Conservation (phyloP, 148 eudicot species). For the Cornus controversa region DNA sequence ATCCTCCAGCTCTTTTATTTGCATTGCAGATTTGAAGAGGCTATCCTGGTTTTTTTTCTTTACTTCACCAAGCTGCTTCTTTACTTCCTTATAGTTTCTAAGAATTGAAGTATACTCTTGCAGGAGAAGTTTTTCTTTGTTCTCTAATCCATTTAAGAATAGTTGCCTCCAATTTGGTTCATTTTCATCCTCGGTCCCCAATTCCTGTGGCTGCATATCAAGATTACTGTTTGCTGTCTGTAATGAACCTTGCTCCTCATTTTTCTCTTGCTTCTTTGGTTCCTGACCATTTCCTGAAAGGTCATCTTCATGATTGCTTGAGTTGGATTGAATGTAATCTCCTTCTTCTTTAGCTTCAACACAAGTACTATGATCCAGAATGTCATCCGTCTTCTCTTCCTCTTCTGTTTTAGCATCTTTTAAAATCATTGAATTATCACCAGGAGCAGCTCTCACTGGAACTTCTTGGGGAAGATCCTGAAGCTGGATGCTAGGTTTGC, state of each 20-base stretch:
- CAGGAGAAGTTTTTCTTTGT: constrained; percentile 62
- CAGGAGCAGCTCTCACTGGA: background rate
- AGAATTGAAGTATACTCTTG: constrained; percentile 61
- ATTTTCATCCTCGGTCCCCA: constrained; percentile 30
- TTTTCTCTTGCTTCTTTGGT: constrained; percentile 33
- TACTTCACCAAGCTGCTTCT: constrained; percentile 54
- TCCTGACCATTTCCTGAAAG: constrained; percentile 11
- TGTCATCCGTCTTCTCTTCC: constrained; percentile 16
- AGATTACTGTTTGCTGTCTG: constrained; percentile 3
- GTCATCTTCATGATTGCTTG: background rate
- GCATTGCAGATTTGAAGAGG: constrained; percentile 45
- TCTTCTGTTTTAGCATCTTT: constrained; percentile 20
- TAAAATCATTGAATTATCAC: constrained; percentile 8
- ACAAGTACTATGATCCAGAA: background rate
- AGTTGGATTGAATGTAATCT: constrained; percentile 1
- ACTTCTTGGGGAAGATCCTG: background rate
- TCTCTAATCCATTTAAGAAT: constrained; percentile 57
- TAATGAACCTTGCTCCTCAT: constrained; percentile 24
- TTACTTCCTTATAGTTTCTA: constrained; percentile 62
- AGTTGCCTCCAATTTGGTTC: constrained; percentile 64
- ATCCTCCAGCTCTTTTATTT: constrained; percentile 49
- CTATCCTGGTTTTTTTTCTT: constrained; percentile 63
- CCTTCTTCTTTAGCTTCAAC: background rate
- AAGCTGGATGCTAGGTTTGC: background rate
- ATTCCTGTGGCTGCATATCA: constrained; percentile 22